phyloP scores from a whole-genome alignment of 148 eudicot species.

The Amaranthus cruentus region DNA sequence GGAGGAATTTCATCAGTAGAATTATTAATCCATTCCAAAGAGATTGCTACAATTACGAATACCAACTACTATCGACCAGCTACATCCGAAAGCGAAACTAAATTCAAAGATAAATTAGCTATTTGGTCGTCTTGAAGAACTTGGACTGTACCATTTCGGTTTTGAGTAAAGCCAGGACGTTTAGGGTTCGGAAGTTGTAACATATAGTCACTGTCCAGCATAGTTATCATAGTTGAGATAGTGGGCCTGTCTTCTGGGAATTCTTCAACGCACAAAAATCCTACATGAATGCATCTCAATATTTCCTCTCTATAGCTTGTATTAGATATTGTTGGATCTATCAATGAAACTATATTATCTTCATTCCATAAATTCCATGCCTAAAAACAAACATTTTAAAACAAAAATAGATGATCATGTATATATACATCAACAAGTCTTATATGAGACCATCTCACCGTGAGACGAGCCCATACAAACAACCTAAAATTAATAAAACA shows the following conservation, averaged over 20 bases:
- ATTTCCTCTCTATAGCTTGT: conserved; percentile 10
- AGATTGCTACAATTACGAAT: too few relatives aligned
- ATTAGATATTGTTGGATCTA: conserved; percentile 5
- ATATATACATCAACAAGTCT: too few relatives aligned
- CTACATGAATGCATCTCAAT: conserved; percentile 23
- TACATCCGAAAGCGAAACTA: too few relatives aligned
- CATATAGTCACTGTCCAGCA: conserved; percentile 17
- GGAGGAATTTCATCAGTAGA: too few relatives aligned
- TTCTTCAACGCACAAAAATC: conserved; percentile 25
- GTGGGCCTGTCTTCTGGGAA: conserved; percentile 25
- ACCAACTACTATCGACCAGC: too few relatives aligned
- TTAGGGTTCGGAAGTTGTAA: conserved; percentile 9
- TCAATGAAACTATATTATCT: conserved; percentile 7
- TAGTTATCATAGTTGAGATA: conserved; percentile 26
- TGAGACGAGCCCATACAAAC: too few relatives aligned
- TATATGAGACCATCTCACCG: too few relatives aligned
- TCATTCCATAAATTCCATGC: conserved; percentile 35
- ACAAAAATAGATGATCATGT: too few relatives aligned
- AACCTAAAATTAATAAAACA: too few relatives aligned
- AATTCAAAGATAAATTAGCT: neutral
- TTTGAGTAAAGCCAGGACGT: conserved; percentile 15
- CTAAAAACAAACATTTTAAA: neutral
- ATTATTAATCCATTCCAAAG: too few relatives aligned
- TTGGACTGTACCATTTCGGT: neutral
- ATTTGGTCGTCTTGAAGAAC: neutral